A percentile compares a stretch with the other conserved stretches of the same genome.
Conservation (phyloP, 768 basidiomycete species). For the Lenzites betulinus region DNA sequence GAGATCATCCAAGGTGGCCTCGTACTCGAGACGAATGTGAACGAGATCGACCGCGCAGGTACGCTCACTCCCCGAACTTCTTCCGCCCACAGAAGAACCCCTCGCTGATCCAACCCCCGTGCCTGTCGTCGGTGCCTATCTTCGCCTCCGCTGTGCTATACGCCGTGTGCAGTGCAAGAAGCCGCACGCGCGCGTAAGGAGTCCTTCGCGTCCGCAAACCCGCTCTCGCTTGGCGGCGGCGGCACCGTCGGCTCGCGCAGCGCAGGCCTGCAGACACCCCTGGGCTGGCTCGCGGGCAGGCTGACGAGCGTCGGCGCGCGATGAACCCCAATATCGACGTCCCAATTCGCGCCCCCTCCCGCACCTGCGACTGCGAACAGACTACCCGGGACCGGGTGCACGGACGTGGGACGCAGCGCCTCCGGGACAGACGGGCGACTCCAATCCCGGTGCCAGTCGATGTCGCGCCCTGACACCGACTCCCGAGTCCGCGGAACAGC, state of each 20-base stretch:
- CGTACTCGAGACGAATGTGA: conserved; percentile 93
- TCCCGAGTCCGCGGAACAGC: conserved; percentile 12
- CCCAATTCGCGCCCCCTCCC: no score
- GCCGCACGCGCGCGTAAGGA: conserved; percentile 74
- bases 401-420: background rate
- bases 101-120: no score
- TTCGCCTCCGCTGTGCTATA: background rate
- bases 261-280: conserved; percentile 63
- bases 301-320: conserved; percentile 59
- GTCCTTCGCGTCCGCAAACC: conserved; percentile 80
- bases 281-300: conserved; percentile 80
- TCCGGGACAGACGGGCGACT: background rate
- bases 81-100: background rate
- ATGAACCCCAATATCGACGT: no score
- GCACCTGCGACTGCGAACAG: conserved; percentile 20
- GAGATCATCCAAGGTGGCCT: conserved; percentile 97
- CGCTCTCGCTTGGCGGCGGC: conserved; percentile 68
- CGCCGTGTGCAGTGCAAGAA: conserved; percentile 54
- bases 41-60: conserved; percentile 79
- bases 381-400: conserved; percentile 23
- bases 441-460: background rate
- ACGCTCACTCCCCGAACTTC: conserved; percentile 26
- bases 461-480: background rate
- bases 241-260: conserved; percentile 55
- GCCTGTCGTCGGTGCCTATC: no score